phyloP scores from a whole-genome alignment of 2,329 filamentous ascomycete genomes.

The Fusarium pseudocircinatum region DNA sequence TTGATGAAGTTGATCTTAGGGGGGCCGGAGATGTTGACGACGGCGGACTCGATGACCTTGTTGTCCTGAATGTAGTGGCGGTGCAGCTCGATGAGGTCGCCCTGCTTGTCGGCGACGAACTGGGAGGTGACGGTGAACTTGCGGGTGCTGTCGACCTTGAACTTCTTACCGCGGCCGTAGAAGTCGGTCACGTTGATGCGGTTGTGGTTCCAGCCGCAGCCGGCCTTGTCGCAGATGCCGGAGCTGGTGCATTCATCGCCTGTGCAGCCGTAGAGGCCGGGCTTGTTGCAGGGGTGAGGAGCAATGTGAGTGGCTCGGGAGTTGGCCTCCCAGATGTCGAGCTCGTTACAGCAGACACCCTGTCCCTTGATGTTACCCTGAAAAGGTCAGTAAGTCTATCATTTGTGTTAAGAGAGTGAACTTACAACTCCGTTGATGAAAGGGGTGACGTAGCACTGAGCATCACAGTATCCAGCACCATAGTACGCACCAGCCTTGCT shows the following conservation, averaged over 20 bases:
- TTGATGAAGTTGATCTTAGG: constrained; percentile 50
- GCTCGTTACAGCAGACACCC: constrained; percentile 62
- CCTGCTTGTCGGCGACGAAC: constrained; percentile 53
- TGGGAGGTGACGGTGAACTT: constrained; percentile 61
- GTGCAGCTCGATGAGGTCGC: constrained; percentile 59
- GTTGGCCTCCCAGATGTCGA: constrained; percentile 67
- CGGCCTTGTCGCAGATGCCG: constrained; percentile 56
- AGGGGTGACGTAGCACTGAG: constrained; percentile 62
- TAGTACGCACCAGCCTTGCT: constrained; percentile 68
- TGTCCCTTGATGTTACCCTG: constrained; percentile 34
- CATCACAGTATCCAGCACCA: constrained; percentile 72
- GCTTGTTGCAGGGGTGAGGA: constrained; percentile 59
- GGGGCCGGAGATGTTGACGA: constrained; percentile 33
- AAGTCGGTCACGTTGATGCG: constrained; percentile 42
- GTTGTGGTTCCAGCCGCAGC: constrained; percentile 58
- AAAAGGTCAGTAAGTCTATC: neutral
- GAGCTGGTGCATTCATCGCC: constrained; percentile 52
- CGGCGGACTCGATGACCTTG: constrained; percentile 35
- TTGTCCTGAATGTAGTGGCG: constrained; percentile 56
- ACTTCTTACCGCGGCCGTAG: constrained; percentile 46
- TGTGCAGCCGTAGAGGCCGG: constrained; percentile 55
- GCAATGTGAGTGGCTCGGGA: constrained; percentile 55
- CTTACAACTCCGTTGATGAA: constrained; percentile 62
- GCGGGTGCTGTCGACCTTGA: constrained; percentile 49
- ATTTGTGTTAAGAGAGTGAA: fast-evolving